Conservation (phyloP, 306 rosid genomes). For the Amphicarpaea edgeworthii region DNA sequence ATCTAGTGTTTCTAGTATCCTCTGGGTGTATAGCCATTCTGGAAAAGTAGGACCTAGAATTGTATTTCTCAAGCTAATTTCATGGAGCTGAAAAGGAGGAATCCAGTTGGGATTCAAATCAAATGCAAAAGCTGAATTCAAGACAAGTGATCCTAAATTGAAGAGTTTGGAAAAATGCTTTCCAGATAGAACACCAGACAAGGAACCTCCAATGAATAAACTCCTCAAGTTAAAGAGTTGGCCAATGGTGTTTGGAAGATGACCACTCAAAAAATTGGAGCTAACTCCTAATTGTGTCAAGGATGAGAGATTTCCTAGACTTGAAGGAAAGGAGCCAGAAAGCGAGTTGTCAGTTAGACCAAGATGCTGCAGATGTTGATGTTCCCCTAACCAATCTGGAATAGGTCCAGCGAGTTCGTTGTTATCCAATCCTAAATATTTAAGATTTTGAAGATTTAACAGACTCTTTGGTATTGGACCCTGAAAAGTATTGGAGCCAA, state of each 20-base stretch:
- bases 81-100: neutral
- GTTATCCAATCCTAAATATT: neutral
- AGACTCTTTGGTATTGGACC: neutral
- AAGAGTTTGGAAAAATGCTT: neutral
- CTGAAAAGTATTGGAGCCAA: neutral
- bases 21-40: constrained; percentile 22
- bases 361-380: constrained; percentile 26
- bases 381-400: constrained; percentile 30
- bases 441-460: neutral
- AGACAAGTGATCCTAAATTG: neutral
- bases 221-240: neutral
- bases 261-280: neutral
- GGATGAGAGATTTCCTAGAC: constrained; percentile 13
- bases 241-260: neutral
- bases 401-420: neutral
- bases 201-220: neutral
- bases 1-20: neutral
- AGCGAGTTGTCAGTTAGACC: neutral
- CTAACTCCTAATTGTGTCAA: neutral
- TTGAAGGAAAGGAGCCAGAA: constrained; percentile 37
- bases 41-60: constrained; percentile 32
- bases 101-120: neutral
- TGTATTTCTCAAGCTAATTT: neutral
- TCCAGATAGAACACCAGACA: neutral
- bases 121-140: neutral